phyloP scores from a whole-genome alignment of 139 green algal genomes.

The Chlorella sorokiniana region DNA sequence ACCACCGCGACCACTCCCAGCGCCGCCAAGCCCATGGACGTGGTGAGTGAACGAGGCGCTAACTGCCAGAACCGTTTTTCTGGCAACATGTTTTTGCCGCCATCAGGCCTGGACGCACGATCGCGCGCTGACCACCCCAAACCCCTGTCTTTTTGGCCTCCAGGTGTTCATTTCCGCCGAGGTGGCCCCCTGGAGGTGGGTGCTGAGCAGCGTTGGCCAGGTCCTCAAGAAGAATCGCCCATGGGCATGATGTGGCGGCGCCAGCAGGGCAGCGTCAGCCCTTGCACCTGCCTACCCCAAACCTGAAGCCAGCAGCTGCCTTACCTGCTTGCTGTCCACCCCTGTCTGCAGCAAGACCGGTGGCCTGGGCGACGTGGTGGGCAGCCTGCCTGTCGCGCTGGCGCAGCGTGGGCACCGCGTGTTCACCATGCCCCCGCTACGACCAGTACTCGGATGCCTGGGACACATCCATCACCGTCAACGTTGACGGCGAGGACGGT shows the following conservation, averaged over 20 bases:
- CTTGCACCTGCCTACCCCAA: background rate
- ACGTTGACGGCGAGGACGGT: slow-evolving; percentile 80
- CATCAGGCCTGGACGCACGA: too few species aligned
- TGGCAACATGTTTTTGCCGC: too few species aligned
- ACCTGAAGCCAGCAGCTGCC: background rate
- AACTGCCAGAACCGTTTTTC: too few species aligned
- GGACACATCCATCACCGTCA: slow-evolving; percentile 86
- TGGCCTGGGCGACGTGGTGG: slow-evolving; percentile 81
- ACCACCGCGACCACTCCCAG: background rate
- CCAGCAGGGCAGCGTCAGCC: background rate
- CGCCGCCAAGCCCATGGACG: slow-evolving; percentile 46
- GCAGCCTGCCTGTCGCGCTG: slow-evolving; percentile 38
- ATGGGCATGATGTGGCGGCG: background rate
- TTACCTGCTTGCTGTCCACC: background rate
- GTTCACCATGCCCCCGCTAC: slow-evolving; percentile 91
- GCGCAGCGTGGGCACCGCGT: slow-evolving; percentile 92
- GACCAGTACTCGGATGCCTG: slow-evolving; percentile 93
- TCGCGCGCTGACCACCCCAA: too few species aligned
- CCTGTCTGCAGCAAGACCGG: slow-evolving; percentile 77
- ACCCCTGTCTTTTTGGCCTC: background rate
- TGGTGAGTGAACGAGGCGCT: slow-evolving; percentile 45
- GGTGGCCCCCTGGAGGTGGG: slow-evolving; percentile 29
- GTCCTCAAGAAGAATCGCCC: too few species aligned
- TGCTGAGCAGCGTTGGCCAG: background rate
- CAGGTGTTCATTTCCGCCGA: slow-evolving; percentile 28